A percentile compares a stretch with the other conserved stretches of the same genome.
phyloP scores from a whole-genome alignment of 495 filamentous ascomycete genomes.

The Viridothelium virens region DNA sequence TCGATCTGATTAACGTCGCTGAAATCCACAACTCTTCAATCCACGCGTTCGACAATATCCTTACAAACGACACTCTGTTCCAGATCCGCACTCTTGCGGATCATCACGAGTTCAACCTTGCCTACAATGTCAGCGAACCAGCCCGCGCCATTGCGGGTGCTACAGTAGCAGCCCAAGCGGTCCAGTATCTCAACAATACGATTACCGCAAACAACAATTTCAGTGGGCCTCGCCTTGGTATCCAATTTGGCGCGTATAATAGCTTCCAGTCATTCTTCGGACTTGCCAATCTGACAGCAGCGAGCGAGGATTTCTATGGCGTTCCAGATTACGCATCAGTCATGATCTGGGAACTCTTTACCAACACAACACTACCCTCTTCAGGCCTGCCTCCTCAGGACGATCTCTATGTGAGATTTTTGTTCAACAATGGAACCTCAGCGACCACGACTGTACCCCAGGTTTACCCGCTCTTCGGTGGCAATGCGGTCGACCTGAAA shows the following conservation, averaged over 20 bases:
- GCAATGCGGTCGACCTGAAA: constrained; percentile 44
- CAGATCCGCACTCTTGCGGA: constrained; percentile 60
- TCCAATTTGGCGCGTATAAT: constrained; percentile 64
- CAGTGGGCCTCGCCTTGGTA: constrained; percentile 45
- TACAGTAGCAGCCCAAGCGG: constrained; percentile 56
- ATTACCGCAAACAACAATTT: constrained; percentile 35
- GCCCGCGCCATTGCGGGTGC: constrained; percentile 59
- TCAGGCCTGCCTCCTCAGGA: constrained; percentile 44
- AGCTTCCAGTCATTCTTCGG: constrained; percentile 71
- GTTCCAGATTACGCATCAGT: constrained; percentile 61
- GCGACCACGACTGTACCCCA: constrained; percentile 42
- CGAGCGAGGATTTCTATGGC: constrained; percentile 56
- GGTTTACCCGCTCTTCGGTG: constrained; percentile 59
- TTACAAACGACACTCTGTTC: constrained; percentile 44
- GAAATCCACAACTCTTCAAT: constrained; percentile 62
- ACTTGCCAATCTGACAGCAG: constrained; percentile 50
- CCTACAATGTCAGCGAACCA: constrained; percentile 50
- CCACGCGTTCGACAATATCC: constrained; percentile 37
- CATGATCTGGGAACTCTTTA: constrained; percentile 70
- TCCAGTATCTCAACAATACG: constrained; percentile 48
- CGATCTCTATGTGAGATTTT: constrained; percentile 65
- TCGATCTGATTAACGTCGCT: constrained; percentile 68
- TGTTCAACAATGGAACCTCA: constrained; percentile 68
- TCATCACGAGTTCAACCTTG: constrained; percentile 55
- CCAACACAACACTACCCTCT: constrained; percentile 41